phyloP scores from a whole-genome alignment of 257 asterid genomes.

The Scutellaria barbata region DNA sequence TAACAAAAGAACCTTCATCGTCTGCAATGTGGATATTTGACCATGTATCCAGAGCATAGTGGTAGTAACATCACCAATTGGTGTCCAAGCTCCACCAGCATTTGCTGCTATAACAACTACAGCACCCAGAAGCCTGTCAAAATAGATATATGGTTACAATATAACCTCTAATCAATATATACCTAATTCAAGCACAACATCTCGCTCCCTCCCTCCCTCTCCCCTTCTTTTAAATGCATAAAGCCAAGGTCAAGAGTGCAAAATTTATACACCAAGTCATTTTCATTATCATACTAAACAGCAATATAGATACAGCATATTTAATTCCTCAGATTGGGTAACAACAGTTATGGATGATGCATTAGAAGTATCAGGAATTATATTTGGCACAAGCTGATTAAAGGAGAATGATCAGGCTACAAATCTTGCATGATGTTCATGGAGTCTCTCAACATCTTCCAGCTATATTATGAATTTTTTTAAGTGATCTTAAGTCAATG shows the following conservation, averaged over 20 bases:
- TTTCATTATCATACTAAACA: constrained; percentile 2
- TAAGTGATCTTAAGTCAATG: background rate
- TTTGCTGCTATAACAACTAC: constrained; percentile 97
- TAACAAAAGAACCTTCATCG: constrained; percentile 76
- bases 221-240: background rate
- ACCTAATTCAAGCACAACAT: constrained; percentile 10
- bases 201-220: background rate
- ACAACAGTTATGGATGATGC: background rate
- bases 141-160: constrained; percentile 30
- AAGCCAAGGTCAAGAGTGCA: background rate
- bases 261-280: background rate
- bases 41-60: constrained; percentile 99
- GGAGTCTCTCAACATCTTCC: background rate
- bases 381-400: background rate
- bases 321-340: background rate
- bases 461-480: background rate
- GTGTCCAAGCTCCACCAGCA: constrained; percentile 99
- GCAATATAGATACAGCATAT: background rate
- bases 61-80: constrained; percentile 97
- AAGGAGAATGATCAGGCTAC: constrained; percentile 23
- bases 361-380: constrained; percentile 9
- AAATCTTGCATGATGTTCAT: constrained; percentile 2
- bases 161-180: constrained; percentile 21
- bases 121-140: constrained; percentile 88
- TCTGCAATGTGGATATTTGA: constrained; percentile 84